Percentiles rank a stretch among this genome's conserved stretches.
These are phyloP conservation scores for Fusarium gaditjirri DNA, from an alignment of 2,329 filamentous ascomycete species.

Conservation along the genomic window DNA sequence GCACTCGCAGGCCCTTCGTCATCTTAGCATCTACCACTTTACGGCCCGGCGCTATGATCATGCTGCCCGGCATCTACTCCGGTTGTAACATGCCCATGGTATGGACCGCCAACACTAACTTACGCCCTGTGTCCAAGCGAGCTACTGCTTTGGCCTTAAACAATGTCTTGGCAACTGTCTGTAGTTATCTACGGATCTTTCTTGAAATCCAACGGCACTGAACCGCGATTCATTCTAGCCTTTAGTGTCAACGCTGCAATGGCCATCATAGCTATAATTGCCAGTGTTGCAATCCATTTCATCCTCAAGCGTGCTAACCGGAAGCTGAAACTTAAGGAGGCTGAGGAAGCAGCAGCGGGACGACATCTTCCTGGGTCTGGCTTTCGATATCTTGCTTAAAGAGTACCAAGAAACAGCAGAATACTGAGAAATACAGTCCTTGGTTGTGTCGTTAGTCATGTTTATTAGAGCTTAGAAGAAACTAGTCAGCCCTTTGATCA, in stretches of 20 bases:
- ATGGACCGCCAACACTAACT: constrained; percentile 3
- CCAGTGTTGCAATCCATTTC: neutral
- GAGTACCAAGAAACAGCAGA: neutral
- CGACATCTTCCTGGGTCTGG: neutral
- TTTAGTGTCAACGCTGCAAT: neutral
- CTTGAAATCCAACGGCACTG: neutral
- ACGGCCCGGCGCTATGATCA: neutral
- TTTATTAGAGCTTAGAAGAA: too few relatives aligned
- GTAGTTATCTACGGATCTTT: neutral
- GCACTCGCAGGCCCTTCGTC: neutral
- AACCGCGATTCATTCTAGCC: neutral
- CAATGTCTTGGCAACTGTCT: neutral
- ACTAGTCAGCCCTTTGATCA: too few relatives aligned
- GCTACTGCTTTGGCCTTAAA: constrained; percentile 4
- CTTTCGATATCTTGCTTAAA: neutral
- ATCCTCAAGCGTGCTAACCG: neutral
- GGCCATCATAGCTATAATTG: neutral
- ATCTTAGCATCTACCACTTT: neutral
- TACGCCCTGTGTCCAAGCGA: neutral
- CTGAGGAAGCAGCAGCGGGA: neutral
- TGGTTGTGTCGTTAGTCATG: too few relatives aligned
- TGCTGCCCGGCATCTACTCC: constrained; percentile 1
- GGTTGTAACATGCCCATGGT: constrained; percentile 9
- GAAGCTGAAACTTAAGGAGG: neutral
- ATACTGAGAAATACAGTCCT: neutral